Percentiles rank a stretch among this genome's conserved stretches.
Conservation (phyloP, 768 basidiomycete genomes). For the Lactarius indigo region DNA sequence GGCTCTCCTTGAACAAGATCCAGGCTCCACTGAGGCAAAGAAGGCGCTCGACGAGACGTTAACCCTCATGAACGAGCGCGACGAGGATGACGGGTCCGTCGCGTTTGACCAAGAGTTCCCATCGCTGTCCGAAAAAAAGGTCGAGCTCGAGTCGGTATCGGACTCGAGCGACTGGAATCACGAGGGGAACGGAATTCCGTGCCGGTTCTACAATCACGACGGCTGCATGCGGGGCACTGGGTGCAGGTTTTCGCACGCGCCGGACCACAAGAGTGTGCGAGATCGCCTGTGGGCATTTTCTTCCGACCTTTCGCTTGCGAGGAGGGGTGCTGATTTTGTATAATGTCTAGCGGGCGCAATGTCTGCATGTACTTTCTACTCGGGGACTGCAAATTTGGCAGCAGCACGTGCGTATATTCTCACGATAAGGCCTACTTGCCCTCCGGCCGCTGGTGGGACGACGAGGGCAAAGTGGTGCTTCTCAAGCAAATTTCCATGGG, state of each 20-base stretch:
- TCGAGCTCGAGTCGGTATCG: slow-evolving; percentile 42
- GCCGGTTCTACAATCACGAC: slow-evolving; percentile 54
- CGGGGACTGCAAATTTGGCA: slow-evolving; percentile 39
- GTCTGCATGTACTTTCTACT: slow-evolving; percentile 45
- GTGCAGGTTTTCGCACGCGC: slow-evolving; percentile 52
- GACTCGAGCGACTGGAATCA: slow-evolving; percentile 56
- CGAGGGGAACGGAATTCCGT: slow-evolving; percentile 48
- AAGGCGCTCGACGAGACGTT: slow-evolving; percentile 25
- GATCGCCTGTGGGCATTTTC: slow-evolving; percentile 46
- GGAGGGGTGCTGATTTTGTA: not conserved
- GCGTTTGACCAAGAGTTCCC: slow-evolving; percentile 26
- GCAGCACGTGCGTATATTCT: slow-evolving; percentile 42
- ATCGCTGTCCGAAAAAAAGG: slow-evolving; percentile 30
- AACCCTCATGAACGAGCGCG: not conserved
- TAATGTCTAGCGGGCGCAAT: slow-evolving; percentile 45
- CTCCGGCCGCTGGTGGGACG: slow-evolving; percentile 45
- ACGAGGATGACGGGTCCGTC: slow-evolving; percentile 4
- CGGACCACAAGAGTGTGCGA: slow-evolving; percentile 51
- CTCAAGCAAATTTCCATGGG: not conserved
- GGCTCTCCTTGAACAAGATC: slow-evolving; percentile 30
- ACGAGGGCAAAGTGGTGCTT: not conserved
- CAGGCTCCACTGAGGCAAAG: slow-evolving; percentile 26
- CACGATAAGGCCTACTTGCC: slow-evolving; percentile 47
- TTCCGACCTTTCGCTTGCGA: not conserved
- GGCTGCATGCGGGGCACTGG: slow-evolving; percentile 42